Conservation (phyloP, 2,329 filamentous ascomycete species). For the Onygenales sp. region DNA sequence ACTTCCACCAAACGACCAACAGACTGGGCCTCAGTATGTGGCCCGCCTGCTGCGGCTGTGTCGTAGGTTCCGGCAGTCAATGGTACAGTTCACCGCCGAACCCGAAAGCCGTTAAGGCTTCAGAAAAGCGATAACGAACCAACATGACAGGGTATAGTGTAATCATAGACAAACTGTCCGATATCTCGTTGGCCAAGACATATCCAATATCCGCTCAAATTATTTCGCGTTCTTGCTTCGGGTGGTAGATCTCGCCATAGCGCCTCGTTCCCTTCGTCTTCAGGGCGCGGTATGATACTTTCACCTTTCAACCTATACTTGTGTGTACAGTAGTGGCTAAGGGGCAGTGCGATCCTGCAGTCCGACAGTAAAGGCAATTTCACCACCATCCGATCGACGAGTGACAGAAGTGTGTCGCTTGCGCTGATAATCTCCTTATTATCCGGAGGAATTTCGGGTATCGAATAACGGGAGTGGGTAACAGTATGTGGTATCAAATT, state of each 20-base stretch:
- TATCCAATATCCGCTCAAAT: background rate
- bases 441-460: background rate
- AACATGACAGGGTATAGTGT: no score
- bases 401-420: slow-evolving; percentile 3
- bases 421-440: background rate
- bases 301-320: slow-evolving; percentile 3
- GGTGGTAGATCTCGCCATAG: background rate
- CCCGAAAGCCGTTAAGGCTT: no score
- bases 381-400: slow-evolving; percentile 1
- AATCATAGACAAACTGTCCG: no score
- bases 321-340: background rate
- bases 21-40: no score
- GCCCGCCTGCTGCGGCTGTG: no score
- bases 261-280: background rate
- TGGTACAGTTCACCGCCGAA: no score
- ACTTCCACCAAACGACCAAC: no score
- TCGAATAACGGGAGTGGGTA: no score
- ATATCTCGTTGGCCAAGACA: background rate
- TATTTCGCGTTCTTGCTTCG: background rate
- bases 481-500: background rate
- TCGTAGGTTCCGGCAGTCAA: no score
- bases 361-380: background rate
- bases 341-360: background rate
- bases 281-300: background rate
- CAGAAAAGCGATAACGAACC: no score